Base-by-base conservation (phyloP, 352 stramenopile species). In the Phytophthora ohioensis region DNA sequence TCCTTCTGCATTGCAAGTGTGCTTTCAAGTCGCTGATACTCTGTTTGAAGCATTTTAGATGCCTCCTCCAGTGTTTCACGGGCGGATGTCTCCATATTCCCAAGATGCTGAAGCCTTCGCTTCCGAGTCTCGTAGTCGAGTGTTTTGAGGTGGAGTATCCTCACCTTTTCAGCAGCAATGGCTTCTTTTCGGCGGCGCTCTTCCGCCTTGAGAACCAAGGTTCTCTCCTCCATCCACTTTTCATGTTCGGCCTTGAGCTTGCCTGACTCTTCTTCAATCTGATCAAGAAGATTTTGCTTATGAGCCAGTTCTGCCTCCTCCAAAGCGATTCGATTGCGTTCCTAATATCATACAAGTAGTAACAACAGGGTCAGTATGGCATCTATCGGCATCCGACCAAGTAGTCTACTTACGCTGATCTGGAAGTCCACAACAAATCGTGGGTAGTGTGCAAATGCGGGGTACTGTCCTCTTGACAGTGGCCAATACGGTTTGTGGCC, bases 361-460 rank as follows among this genome's bases (percentile, higher is more conserved):
- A 53, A 38, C 34, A 73, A 17, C 39, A 46, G 3, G 11, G n/a
- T 58, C 21, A 67, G 54, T 31, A 17, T 8, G 41, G 32, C 51
- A 41, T 11, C 21, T 51, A 27, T 36, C 10, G 63, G 27, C 56
- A 73, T 41, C 4, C 9, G 31, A 41, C 7, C 13, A 68, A 56
- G 34, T 13, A 66, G 17, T 56, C 12, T 34, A 76, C 85, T 62
- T 90, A 94, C 90, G 49, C 79, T 83, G 21, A 94, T 93, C 67
- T 96, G 87, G 54, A 87, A 95, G 57, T 97, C 88, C 34, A 96
- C 85, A 46, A 94, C 75, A 55, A 94, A 92, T 35, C 76, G 82
- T 21, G 91, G 87, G 53, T 95, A 96, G 32, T 83, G 89, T 3
- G 73, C 72, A 55, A 96, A 96, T 2, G 87, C 82, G 31, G 91